phyloP scores from a whole-genome alignment of 140 eudicot species.

The Cichorium intybus region DNA sequence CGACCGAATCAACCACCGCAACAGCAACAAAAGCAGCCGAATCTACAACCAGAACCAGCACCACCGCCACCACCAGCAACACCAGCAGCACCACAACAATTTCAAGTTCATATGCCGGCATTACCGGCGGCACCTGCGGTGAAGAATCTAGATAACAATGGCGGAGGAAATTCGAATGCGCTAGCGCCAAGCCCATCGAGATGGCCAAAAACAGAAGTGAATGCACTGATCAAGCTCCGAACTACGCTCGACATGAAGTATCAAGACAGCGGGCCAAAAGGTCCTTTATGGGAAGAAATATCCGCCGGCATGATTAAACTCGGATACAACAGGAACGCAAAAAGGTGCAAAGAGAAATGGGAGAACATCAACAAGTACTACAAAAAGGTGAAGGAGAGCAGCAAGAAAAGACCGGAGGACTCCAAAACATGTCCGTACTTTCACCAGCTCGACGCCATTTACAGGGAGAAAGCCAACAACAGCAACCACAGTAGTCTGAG shows the following conservation, averaged over 20 bases:
- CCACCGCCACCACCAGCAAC: neutral
- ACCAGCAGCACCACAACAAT: neutral
- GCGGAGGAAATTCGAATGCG: neutral
- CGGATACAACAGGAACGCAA: conserved; percentile 55
- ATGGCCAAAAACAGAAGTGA: neutral
- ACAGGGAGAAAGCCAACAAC: neutral
- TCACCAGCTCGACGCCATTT: neutral
- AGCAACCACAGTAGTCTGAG: neutral
- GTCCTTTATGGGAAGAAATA: conserved; percentile 65
- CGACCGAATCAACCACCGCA: neutral
- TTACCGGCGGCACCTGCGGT: neutral
- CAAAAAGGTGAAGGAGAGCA: conserved; percentile 56
- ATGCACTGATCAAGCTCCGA: neutral
- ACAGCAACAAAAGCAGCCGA: neutral
- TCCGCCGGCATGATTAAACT: conserved; percentile 43
- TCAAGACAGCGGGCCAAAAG: conserved; percentile 39
- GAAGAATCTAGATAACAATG: neutral
- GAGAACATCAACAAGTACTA: conserved; percentile 70
- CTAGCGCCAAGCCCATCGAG: neutral
- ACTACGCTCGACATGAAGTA: neutral
- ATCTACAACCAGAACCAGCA: neutral
- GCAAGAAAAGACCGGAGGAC: conserved; percentile 54
- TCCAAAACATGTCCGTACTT: conserved; percentile 64
- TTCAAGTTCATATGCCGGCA: neutral
- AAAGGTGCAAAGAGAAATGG: conserved; percentile 75